Conservation (phyloP, 2,329 filamentous ascomycete genomes). For the Fragosphaeria purpurea region DNA sequence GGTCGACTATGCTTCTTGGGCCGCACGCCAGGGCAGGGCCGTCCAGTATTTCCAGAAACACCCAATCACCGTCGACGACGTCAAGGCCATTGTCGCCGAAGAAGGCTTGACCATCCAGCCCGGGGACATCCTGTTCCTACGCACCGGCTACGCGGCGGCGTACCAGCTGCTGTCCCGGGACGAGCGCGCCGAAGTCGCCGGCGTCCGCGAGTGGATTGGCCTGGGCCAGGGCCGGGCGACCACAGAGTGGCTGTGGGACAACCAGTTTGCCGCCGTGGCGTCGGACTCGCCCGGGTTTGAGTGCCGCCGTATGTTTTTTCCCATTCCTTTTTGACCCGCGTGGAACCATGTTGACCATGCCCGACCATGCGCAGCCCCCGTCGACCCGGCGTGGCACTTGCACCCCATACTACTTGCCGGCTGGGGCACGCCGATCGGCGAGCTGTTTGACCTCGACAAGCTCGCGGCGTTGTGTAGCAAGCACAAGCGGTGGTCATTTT, state of each 20-base stretch:
- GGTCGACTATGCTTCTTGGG: slow-evolving; percentile 27
- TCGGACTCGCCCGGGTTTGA: neutral
- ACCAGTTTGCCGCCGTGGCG: neutral
- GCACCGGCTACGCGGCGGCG: slow-evolving; percentile 17
- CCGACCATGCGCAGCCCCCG: neutral
- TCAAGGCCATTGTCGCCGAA: slow-evolving; percentile 23
- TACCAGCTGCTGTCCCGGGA: neutral
- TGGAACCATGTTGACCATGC: neutral
- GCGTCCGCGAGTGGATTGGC: neutral
- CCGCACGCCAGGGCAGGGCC: slow-evolving; percentile 18
- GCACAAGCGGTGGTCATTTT: slow-evolving; percentile 5
- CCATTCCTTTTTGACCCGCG: too few species aligned
- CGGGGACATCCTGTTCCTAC: slow-evolving; percentile 29
- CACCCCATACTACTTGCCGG: slow-evolving; percentile 16
- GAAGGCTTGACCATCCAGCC: slow-evolving; percentile 24
- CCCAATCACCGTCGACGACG: slow-evolving; percentile 24
- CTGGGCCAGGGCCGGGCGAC: neutral
- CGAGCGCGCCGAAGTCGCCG: neutral
- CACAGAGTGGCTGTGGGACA: neutral
- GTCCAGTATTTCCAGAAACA: slow-evolving; percentile 15
- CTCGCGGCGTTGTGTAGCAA: slow-evolving; percentile 10
- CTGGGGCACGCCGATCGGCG: slow-evolving; percentile 15
- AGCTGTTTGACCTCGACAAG: slow-evolving; percentile 16
- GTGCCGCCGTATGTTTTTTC: neutral
- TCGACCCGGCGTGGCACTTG: slow-evolving; percentile 4